Conservation (phyloP, 1,284 basidiomycete genomes). For the Austroboletus novae-zelandiae region DNA sequence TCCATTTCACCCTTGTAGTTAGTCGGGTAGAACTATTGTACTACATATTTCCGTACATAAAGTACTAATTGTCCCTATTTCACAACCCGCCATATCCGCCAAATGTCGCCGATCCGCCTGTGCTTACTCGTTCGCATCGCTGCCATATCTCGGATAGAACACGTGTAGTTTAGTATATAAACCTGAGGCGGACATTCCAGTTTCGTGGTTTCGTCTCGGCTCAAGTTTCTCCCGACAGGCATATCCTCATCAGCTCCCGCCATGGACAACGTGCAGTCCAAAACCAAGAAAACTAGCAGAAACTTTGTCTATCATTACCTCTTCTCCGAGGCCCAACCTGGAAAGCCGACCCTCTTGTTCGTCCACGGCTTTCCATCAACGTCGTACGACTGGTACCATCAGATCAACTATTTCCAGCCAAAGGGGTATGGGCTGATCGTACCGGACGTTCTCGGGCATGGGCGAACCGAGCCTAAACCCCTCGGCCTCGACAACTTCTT, state of each 20-base stretch:
- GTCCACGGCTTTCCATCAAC: constrained; percentile 46
- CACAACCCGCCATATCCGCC: no score
- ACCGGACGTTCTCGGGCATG: constrained; percentile 51
- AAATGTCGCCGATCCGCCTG: no score
- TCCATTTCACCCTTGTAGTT: no score
- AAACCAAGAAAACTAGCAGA: constrained; percentile 25
- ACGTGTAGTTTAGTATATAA: no score
- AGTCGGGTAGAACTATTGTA: no score
- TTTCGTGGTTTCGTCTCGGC: no score
- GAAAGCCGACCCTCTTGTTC: constrained; percentile 40
- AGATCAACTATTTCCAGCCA: constrained; percentile 41
- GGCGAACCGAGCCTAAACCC: constrained; percentile 46
- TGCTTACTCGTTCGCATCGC: no score
- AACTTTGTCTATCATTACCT: constrained; percentile 32
- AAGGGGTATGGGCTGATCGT: constrained; percentile 47
- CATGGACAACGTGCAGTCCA: constrained; percentile 29
- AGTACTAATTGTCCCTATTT: no score
- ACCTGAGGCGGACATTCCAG: no score
- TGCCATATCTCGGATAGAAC: no score
- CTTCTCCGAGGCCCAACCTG: constrained; percentile 20
- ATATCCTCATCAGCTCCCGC: neutral
- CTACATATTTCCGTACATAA: no score
- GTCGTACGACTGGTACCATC: constrained; percentile 44
- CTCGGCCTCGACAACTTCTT: constrained; percentile 37
- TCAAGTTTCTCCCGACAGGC: neutral